Base-by-base conservation (phyloP, 768 basidiomycete species). In the Termitomyces heimii region DNA sequence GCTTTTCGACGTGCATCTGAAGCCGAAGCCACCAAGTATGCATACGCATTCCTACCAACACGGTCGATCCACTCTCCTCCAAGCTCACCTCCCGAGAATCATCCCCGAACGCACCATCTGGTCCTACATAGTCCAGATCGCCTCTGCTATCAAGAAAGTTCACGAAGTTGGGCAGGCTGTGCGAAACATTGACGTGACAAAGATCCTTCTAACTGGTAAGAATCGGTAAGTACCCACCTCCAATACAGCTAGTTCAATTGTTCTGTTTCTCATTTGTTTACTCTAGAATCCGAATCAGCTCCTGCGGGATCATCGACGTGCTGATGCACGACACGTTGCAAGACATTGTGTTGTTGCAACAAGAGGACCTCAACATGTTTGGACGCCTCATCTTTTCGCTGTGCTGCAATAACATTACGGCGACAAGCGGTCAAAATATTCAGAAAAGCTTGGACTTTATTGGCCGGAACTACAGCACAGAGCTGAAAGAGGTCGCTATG, bases 111-210 rank as follows among this genome's bases (percentile, higher is more conserved):
- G 86, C 18, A 84, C 86, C 0, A 68, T 99, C 3, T 99, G 97
- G 97, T 88, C 88, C 3, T 98, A 94, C 66, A 83, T 97, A 48
- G 81, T 93, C 22, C 97, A 99, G 69, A 83, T 98, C 55, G 86
- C 89, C 5, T 86, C 82, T 59, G 95, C 92, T 1, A 83, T 98
- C 70, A 93, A 89, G 71, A 83, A 82, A 45, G 86, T 90, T 0
- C 97, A 99, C 67, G 86, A 88, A 50, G 80, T 80, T 3, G 90
- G 91, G 0, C 74, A 92, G 51, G 90, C 94, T 0, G 80, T 93
- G 40, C 79, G 94, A 40, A 84, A 86, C 71, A 72, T 98, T 22
- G 97, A 98, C 60, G 80, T 84, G 9, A 88, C 86, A 24, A 97
- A 97, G 74, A 81, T 99, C 43, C 66, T 99, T 50, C 71, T 96